Conservation (phyloP, 495 filamentous ascomycete genomes). For the Penicillium nucicola region DNA sequence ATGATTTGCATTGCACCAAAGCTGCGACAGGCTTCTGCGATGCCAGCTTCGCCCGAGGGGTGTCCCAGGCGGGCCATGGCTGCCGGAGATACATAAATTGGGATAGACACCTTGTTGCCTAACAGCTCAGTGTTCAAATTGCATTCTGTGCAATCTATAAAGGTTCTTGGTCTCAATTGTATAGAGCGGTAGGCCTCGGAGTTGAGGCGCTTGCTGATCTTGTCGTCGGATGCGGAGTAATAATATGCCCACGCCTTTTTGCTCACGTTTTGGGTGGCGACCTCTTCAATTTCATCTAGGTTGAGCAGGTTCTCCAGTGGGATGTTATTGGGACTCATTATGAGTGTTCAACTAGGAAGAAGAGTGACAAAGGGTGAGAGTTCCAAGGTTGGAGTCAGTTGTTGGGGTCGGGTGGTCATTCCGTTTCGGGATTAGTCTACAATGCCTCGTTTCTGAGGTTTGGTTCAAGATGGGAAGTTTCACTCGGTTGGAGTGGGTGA, state of each 20-base stretch:
- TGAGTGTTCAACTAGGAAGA: background rate
- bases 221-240: conserved; percentile 82
- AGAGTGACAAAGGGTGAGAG: background rate
- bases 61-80: conserved; percentile 89
- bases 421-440: background rate
- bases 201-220: conserved; percentile 73
- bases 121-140: conserved; percentile 66
- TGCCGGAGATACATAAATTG: conserved; percentile 81
- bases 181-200: conserved; percentile 73
- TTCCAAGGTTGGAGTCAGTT: background rate
- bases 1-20: conserved; percentile 80
- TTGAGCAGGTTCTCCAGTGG: conserved; percentile 72
- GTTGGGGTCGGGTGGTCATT: background rate
- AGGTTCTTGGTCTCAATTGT: conserved; percentile 78
- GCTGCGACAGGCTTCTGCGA: conserved; percentile 69
- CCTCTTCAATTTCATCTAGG: conserved; percentile 63
- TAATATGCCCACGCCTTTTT: conserved; percentile 91
- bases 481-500: too few species aligned
- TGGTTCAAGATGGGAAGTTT: too few species aligned
- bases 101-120: conserved; percentile 63
- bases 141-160: conserved; percentile 73
- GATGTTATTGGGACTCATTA: conserved; percentile 16
- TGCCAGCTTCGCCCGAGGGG: conserved; percentile 82
- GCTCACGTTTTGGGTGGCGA: conserved; percentile 68
- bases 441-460: too few species aligned